Percentiles rank a stretch among this genome's conserved stretches.
These are phyloP conservation scores for Mrakia gelida DNA, from an alignment of 768 basidiomycete genomes.

Conservation along the genomic window DNA sequence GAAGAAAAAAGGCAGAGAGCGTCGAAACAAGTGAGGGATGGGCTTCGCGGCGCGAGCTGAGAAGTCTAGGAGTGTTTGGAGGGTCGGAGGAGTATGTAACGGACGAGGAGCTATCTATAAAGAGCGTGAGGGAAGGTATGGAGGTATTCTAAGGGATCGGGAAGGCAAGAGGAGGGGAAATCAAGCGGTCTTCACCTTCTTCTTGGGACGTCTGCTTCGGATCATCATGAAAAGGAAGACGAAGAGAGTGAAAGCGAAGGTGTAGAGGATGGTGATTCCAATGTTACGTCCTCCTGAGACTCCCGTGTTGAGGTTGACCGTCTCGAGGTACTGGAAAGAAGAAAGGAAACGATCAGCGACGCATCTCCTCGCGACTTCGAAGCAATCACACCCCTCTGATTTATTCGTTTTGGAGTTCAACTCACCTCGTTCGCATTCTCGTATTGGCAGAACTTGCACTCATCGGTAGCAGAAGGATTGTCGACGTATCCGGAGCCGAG, in stretches of 20 bases:
- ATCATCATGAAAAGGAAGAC: slow-evolving; percentile 15
- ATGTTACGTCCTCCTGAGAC: slow-evolving; percentile 20
- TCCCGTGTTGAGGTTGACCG: slow-evolving; percentile 4
- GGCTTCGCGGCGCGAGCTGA: no score
- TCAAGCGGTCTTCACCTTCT: slow-evolving; percentile 2
- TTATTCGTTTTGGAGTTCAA: no score
- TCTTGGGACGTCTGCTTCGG: background rate
- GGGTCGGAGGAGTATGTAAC: no score
- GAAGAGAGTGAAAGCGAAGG: background rate
- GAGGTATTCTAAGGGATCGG: no score
- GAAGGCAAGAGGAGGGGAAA: background rate
- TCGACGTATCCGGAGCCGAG: slow-evolving; percentile 67
- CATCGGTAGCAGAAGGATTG: slow-evolving; percentile 57
- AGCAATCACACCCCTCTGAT: no score
- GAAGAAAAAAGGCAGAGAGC: no score
- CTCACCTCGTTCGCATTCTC: slow-evolving; percentile 11
- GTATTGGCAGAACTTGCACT: slow-evolving; percentile 63
- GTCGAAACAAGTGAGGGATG: no score
- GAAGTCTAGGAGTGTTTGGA: no score
- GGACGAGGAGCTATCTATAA: no score
- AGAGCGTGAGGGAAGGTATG: no score
- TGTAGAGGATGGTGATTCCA: slow-evolving; percentile 13
- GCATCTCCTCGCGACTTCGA: no score
- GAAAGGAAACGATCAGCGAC: no score
- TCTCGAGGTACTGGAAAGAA: background rate